Percentiles rank a stretch among this genome's conserved stretches.
phyloP scores from a whole-genome alignment of 257 asterid species.

The Fraxinus americana region DNA sequence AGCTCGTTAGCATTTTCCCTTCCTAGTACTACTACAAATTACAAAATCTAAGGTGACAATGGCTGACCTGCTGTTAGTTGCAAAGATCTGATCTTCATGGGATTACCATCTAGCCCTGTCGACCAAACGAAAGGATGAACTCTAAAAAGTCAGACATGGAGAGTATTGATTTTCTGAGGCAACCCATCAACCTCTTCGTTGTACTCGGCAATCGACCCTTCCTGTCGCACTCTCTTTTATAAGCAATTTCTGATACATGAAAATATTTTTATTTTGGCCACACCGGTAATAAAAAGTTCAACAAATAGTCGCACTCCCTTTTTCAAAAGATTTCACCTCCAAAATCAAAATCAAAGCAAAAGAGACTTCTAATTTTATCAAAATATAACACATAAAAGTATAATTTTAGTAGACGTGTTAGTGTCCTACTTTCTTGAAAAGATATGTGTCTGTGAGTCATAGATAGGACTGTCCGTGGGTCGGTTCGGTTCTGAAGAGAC shows the following conservation, averaged over 20 bases:
- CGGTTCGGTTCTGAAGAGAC: no score
- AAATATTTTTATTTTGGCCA: no score
- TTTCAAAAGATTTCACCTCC: background rate
- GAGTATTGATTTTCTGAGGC: conserved; percentile 34
- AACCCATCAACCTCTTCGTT: conserved; percentile 38
- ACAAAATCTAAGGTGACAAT: background rate
- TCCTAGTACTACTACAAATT: background rate
- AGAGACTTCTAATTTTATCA: background rate
- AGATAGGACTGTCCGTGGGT: no score
- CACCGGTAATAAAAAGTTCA: background rate
- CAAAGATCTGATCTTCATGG: background rate
- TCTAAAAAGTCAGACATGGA: conserved; percentile 27
- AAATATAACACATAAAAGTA: background rate
- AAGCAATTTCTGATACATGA: no score
- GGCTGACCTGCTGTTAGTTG: conserved; percentile 27
- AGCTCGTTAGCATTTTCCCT: background rate
- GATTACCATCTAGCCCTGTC: background rate
- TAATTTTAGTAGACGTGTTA: background rate
- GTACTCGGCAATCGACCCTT: conserved; percentile 40
- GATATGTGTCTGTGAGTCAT: no score
- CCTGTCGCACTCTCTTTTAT: no score
- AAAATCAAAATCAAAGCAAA: background rate
- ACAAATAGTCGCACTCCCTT: background rate
- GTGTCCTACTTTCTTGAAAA: background rate
- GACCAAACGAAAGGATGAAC: background rate